Base-by-base conservation (phyloP, 139 green algal species). In the Tetraselmis striata region DNA sequence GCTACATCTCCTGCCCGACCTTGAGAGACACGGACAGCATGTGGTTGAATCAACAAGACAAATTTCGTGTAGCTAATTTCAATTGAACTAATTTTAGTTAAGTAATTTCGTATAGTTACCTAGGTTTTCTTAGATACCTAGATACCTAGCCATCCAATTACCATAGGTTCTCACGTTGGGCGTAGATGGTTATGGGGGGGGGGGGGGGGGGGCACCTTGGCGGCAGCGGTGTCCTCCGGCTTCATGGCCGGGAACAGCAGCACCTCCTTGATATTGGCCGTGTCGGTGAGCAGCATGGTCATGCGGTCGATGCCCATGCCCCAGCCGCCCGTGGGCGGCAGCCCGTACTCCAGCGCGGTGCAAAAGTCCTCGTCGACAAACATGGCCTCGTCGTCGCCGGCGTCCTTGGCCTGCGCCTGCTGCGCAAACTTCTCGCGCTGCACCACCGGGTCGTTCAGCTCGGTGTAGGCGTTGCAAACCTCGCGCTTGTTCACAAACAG, bases 191-290 rank as follows among this genome's bases (percentile, higher is more conserved):
- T n/a, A n/a, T n/a, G 45, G 18, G 45, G 45, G 45, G 45, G 45
- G 45, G 45, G 18, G 45, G 45, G 45, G 45, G 45, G 45, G 5
- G 5, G 11, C 5, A 5, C 45, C 18, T 67, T 67, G 45, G 11
- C 11, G 45, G 45, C 11, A 18, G 45, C 11, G 45, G 45, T 18
- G 22, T 95, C 92, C 32, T 98, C 92, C 0, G 97, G 97, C 91
- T 98, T 99, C 96, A 99, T 99, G 2, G 96, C 97, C 22, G 97
- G 97, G 92, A 99, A 99, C 59, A 99, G 88, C 76, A 99, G 90
- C 59, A 91, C 91, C 88, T 97, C 91, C 94, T 99, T 99, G 91
- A 99, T 99, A 89, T 98, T 99, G 83, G 89, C 91, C 23, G 89
- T 95, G 90, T 99, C 95, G 27, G 95, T 97, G 2, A 99, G 90